Percentiles rank a stretch among this genome's conserved stretches.
phyloP scores from a whole-genome alignment of 2,329 filamentous ascomycete species.

The Epichloe uncinata region DNA sequence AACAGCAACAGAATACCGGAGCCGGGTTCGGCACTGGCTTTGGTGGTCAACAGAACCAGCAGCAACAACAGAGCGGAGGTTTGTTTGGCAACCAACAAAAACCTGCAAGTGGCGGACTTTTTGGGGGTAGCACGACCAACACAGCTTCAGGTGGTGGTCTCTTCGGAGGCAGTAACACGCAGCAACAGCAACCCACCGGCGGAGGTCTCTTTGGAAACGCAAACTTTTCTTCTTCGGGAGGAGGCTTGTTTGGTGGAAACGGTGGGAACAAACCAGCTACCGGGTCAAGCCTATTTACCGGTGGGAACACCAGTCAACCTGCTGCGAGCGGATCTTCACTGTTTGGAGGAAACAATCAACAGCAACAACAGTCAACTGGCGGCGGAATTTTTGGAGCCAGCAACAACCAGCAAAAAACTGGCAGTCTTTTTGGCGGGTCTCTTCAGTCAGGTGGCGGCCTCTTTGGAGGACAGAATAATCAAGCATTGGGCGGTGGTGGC shows the following conservation, averaged over 20 bases:
- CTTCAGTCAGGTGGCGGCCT: slow-evolving; percentile 34
- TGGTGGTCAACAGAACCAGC: slow-evolving; percentile 18
- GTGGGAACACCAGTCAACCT: slow-evolving; percentile 19
- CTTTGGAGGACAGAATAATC: slow-evolving; percentile 37
- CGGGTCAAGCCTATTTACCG: slow-evolving; percentile 25
- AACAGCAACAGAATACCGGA: slow-evolving; percentile 16
- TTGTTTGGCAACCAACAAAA: slow-evolving; percentile 34
- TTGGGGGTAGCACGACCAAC: slow-evolving; percentile 19
- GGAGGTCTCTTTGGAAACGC: slow-evolving; percentile 20
- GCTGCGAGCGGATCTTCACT: slow-evolving; percentile 26
- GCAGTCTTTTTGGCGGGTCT: slow-evolving; percentile 39
- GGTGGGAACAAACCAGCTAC: slow-evolving; percentile 22
- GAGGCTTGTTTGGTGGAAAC: slow-evolving; percentile 26
- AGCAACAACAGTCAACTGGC: slow-evolving; percentile 22
- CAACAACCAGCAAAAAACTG: slow-evolving; percentile 26
- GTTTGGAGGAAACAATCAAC: slow-evolving; percentile 30
- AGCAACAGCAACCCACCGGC: slow-evolving; percentile 25
- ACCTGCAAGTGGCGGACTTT: slow-evolving; percentile 20
- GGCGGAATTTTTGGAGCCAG: slow-evolving; percentile 37
- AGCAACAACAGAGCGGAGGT: slow-evolving; percentile 20
- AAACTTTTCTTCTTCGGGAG: slow-evolving; percentile 18
- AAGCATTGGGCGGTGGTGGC: slow-evolving; percentile 27
- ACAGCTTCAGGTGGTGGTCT: slow-evolving; percentile 26
- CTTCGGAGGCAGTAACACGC: slow-evolving; percentile 30
- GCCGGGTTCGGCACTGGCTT: slow-evolving; percentile 21